These are phyloP conservation scores for Pleurotus tuber-regium DNA, from an alignment of 768 basidiomycete species.

Conservation along the genomic window DNA sequence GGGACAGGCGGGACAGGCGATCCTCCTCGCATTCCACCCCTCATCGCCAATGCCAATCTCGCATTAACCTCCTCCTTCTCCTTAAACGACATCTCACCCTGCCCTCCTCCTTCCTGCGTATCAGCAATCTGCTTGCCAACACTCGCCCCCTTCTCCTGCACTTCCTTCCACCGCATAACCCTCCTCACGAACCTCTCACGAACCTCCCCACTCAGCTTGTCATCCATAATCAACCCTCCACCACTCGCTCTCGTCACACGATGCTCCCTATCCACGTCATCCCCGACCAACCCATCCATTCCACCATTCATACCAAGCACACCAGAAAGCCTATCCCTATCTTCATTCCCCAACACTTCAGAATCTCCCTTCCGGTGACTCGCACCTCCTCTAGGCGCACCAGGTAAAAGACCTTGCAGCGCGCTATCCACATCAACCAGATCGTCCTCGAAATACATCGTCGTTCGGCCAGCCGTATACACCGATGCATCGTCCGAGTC, in stretches of 20 bases:
- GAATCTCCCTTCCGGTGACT: no score
- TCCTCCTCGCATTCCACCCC: background rate
- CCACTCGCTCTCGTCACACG: conserved; percentile 17
- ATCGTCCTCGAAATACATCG: conserved; percentile 11
- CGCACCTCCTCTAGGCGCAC: no score
- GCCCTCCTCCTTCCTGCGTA: background rate
- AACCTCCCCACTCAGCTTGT: conserved; percentile 47
- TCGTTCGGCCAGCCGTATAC: conserved; percentile 10
- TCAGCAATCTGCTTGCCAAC: background rate
- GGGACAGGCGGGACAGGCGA: conserved; percentile 3
- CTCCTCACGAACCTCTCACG: conserved; percentile 47
- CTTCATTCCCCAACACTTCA: no score
- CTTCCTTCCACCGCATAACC: conserved; percentile 42
- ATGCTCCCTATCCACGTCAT: background rate
- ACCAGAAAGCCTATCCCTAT: no score
- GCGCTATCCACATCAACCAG: conserved; percentile 3
- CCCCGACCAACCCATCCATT: no score
- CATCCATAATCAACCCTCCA: conserved; percentile 51
- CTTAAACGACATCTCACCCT: no score
- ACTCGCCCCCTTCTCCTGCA: background rate
- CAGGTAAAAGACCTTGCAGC: no score
- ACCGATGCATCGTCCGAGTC: conserved; percentile 11
- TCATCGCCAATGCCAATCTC: background rate
- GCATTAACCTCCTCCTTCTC: background rate
- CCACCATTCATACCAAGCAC: no score